These are phyloP conservation scores for Rhizopogon salebrosus DNA, from an alignment of 768 basidiomycete species.

Conservation along the genomic window DNA sequence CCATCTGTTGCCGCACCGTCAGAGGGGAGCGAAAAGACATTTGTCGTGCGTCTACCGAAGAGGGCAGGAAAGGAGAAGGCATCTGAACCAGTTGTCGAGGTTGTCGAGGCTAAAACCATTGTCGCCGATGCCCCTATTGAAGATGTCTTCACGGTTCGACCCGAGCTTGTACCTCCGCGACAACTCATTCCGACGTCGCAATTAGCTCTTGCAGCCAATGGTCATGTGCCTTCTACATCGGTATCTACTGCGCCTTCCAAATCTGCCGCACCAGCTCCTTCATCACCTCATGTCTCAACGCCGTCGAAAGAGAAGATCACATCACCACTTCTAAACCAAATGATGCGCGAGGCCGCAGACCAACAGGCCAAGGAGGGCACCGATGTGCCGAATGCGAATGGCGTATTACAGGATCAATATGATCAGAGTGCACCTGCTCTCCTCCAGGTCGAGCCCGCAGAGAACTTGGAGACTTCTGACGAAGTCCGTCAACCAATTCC, in stretches of 20 bases:
- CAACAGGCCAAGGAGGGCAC: constrained; percentile 10
- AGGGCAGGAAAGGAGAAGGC: constrained; percentile 32
- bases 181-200: constrained; percentile 16
- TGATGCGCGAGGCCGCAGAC: constrained; percentile 1
- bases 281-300: constrained; percentile 6
- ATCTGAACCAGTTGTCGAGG: constrained; percentile 10
- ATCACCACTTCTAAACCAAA: constrained; percentile 6
- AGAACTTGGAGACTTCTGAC: constrained; percentile 19
- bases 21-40: constrained; percentile 40
- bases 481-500: constrained; percentile 32
- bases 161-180: constrained; percentile 34
- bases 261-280: constrained; percentile 8
- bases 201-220: constrained; percentile 23
- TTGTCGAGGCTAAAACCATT: constrained; percentile 20
- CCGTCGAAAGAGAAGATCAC: constrained; percentile 7
- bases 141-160: constrained; percentile 55
- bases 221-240: background rate
- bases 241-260: background rate
- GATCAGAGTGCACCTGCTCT: constrained; percentile 20
- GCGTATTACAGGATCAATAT: constrained; percentile 23
- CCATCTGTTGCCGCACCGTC: constrained; percentile 19
- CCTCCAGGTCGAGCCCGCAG: constrained; percentile 22
- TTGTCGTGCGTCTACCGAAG: constrained; percentile 54
- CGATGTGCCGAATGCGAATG: constrained; percentile 12
- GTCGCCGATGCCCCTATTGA: constrained; percentile 39